A percentile compares a stretch with the other conserved stretches of the same genome.
Evolutionary conservation across 2,329 filamentous ascomycete species (phyloP).

Genomic region (Rutstroemia sp.): DNA sequence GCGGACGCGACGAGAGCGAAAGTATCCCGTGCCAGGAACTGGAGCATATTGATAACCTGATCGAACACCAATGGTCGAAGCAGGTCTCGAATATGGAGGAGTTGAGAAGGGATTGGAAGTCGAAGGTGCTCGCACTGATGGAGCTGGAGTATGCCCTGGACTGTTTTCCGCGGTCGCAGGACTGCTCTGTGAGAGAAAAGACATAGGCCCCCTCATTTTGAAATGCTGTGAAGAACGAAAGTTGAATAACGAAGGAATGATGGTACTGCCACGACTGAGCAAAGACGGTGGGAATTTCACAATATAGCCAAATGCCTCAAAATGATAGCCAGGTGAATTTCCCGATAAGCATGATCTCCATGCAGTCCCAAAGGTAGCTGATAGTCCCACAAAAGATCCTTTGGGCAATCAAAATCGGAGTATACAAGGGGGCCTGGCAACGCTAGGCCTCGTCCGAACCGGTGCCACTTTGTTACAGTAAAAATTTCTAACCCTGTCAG

Average conservation of each 20-base stretch:
- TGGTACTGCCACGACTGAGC: background rate
- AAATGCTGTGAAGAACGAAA: background rate
- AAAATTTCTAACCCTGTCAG: constrained; percentile 3
- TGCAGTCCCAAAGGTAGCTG: constrained; percentile 1
- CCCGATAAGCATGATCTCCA: background rate
- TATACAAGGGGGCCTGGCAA: constrained; percentile 3
- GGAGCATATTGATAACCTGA: constrained; percentile 16
- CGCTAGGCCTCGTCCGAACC: background rate
- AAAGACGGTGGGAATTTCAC: constrained; percentile 5
- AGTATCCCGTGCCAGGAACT: constrained; percentile 40
- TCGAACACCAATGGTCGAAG: constrained; percentile 12
- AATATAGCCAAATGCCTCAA: constrained; percentile 5
- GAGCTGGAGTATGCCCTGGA: constrained; percentile 3
- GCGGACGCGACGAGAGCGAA: constrained; percentile 63
- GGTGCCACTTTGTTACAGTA: background rate
- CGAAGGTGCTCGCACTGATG: background rate
- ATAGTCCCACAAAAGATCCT: background rate
- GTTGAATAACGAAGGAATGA: background rate
- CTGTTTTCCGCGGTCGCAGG: constrained; percentile 8
- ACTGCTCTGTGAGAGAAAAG: constrained; percentile 1
- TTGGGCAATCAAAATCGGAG: constrained; percentile 1
- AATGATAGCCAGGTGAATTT: constrained; percentile 1
- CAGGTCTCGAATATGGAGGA: constrained; percentile 12
- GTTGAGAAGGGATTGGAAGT: constrained; percentile 14
- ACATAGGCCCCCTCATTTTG: constrained; percentile 5